A percentile compares a stretch with the other conserved stretches of the same genome.
phyloP scores from a whole-genome alignment of 2,329 filamentous ascomycete genomes.

The Blumeriella jaapii region DNA sequence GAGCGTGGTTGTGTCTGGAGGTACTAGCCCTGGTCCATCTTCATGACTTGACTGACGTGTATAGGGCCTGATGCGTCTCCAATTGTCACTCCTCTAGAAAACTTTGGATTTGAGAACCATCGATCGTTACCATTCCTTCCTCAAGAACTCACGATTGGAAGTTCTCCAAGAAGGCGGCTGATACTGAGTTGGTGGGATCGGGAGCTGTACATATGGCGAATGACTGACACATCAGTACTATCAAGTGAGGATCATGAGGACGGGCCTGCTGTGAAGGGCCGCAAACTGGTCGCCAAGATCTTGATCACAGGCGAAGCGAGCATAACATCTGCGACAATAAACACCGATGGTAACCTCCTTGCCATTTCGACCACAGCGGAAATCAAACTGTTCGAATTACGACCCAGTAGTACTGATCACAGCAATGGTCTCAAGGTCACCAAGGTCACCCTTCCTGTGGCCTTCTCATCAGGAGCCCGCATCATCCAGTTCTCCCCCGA shows the following conservation, averaged over 20 bases:
- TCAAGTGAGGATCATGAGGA: constrained; percentile 30
- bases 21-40: constrained; percentile 35
- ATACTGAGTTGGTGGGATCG: constrained; percentile 88
- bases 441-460: constrained; percentile 52
- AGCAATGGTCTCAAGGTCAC: constrained; percentile 56
- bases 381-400: constrained; percentile 67
- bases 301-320: constrained; percentile 65
- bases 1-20: constrained; percentile 85
- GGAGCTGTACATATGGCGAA: constrained; percentile 73
- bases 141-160: constrained; percentile 61
- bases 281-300: constrained; percentile 59
- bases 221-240: constrained; percentile 26
- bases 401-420: constrained; percentile 37
- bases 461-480: constrained; percentile 54
- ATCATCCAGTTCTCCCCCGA: constrained; percentile 59
- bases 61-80: constrained; percentile 76
- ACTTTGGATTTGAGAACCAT: constrained; percentile 70
- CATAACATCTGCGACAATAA: constrained; percentile 66
- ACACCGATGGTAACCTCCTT: constrained; percentile 58
- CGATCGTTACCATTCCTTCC: constrained; percentile 74
- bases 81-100: constrained; percentile 67
- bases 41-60: constrained; percentile 24
- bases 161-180: constrained; percentile 61
- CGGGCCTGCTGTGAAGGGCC: constrained; percentile 33
- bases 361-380: constrained; percentile 64